These are phyloP conservation scores for Penicillium sp. DNA, from an alignment of 2,329 filamentous ascomycete genomes.

Conservation along the genomic window DNA sequence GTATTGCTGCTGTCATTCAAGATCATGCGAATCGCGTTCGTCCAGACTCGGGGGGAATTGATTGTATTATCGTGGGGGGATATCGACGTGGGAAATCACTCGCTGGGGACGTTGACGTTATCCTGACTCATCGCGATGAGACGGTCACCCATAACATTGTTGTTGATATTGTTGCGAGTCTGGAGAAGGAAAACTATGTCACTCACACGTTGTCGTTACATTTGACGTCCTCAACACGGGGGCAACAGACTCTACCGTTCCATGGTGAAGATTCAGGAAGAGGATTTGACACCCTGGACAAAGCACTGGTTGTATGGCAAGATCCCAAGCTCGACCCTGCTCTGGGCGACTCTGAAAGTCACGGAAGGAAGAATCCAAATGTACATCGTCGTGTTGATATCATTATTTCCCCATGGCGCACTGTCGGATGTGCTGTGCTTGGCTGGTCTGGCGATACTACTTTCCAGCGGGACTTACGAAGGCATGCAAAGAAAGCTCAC, in stretches of 20 bases:
- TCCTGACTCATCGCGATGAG: constrained; percentile 78
- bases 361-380: constrained; percentile 62
- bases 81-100: constrained; percentile 75
- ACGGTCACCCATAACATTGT: constrained; percentile 69
- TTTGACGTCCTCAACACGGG: constrained; percentile 69
- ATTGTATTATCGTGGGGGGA: constrained; percentile 72
- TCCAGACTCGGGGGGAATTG: constrained; percentile 48
- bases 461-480: constrained; percentile 81
- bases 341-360: constrained; percentile 28
- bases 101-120: constrained; percentile 81
- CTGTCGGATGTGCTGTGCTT: constrained; percentile 81
- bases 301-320: constrained; percentile 92
- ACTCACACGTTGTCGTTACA: constrained; percentile 79
- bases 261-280: constrained; percentile 46
- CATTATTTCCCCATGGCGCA: constrained; percentile 85
- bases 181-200: constrained; percentile 71
- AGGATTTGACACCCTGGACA: constrained; percentile 85
- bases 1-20: constrained; percentile 66
- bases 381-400: constrained; percentile 87
- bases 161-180: constrained; percentile 65
- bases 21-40: constrained; percentile 67
- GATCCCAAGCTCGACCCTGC: constrained; percentile 54
- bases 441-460: constrained; percentile 90
- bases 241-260: constrained; percentile 65
- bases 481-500: constrained; percentile 73